A percentile compares a stretch with the other conserved stretches of the same genome.
phyloP scores from a whole-genome alignment of 2,329 filamentous ascomycete species.

The Clonostachys rosea region DNA sequence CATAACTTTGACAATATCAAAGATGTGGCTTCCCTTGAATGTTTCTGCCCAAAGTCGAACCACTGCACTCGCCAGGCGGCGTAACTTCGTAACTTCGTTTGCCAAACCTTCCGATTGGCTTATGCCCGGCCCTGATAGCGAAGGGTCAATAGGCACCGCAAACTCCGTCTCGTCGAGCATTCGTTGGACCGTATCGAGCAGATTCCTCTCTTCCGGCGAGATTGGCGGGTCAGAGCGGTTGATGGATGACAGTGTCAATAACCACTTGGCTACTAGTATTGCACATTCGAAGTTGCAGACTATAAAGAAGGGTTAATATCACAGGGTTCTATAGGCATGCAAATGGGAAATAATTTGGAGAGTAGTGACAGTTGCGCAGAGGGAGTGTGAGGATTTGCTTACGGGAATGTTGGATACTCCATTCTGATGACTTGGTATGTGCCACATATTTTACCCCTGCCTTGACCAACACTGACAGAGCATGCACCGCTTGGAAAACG shows the following conservation, averaged over 20 bases:
- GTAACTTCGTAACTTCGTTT: constrained; percentile 44
- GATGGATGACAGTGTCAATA: constrained; percentile 50
- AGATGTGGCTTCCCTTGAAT: constrained; percentile 57
- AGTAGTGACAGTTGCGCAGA: too few species aligned
- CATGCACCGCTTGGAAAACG: constrained; percentile 64
- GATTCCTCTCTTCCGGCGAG: constrained; percentile 45
- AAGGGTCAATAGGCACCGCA: constrained; percentile 54
- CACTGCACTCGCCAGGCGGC: constrained; percentile 52
- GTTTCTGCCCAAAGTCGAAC: constrained; percentile 58
- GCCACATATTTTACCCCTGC: constrained; percentile 59
- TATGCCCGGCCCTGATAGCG: constrained; percentile 33
- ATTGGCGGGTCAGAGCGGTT: constrained; percentile 42
- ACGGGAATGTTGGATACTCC: constrained; percentile 60
- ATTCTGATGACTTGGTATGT: constrained; percentile 54
- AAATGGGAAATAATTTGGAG: too few species aligned
- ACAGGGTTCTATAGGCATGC: too few species aligned
- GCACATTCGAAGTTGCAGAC: constrained; percentile 61
- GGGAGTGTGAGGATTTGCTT: constrained; percentile 18
- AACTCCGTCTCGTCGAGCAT: constrained; percentile 61
- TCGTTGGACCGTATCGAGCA: constrained; percentile 50
- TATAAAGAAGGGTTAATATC: constrained; percentile 1
- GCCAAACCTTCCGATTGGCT: constrained; percentile 35
- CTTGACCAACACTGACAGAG: constrained; percentile 62
- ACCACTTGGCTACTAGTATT: constrained; percentile 56
- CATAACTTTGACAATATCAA: constrained; percentile 55